Evolutionary conservation across 768 basidiomycete species (phyloP).

Genomic region (Termitomyces bulborhizus): DNA sequence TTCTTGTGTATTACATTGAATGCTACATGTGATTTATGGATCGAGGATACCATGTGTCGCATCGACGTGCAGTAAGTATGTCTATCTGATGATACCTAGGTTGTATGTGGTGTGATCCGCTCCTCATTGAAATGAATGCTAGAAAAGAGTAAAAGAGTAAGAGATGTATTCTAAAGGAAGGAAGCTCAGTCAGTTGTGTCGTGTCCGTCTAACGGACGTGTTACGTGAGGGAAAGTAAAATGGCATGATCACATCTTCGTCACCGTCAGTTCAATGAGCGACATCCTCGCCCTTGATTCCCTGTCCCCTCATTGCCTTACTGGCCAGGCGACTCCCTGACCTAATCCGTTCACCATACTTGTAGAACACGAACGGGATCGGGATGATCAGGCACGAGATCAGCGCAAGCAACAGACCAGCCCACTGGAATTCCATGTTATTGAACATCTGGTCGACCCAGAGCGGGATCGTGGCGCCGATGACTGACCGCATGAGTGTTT

Average conservation of each 20-base stretch:
- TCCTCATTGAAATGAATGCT: not conserved
- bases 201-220: slow-evolving; percentile 1
- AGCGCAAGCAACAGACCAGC: slow-evolving; percentile 30
- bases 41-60: not conserved
- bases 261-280: not conserved
- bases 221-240: not conserved
- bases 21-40: not conserved
- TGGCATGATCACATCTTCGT: not conserved
- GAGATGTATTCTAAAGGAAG: not conserved
- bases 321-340: slow-evolving; percentile 6
- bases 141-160: not conserved
- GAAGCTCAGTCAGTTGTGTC: not conserved
- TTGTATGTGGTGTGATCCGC: not conserved
- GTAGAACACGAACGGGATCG: slow-evolving; percentile 36
- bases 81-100: not conserved
- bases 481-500: slow-evolving; percentile 32
- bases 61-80: not conserved
- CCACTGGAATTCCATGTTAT: slow-evolving; percentile 34
- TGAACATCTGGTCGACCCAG: slow-evolving; percentile 36
- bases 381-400: slow-evolving; percentile 25
- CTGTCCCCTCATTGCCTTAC: slow-evolving; percentile 3
- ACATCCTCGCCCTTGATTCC: not conserved
- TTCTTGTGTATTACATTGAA: not conserved
- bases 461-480: slow-evolving; percentile 33
- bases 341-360: slow-evolving; percentile 36